A percentile compares a stretch with the other conserved stretches of the same genome.
Conservation (phyloP, 352 stramenopile species). For the Globisporangium solare region DNA sequence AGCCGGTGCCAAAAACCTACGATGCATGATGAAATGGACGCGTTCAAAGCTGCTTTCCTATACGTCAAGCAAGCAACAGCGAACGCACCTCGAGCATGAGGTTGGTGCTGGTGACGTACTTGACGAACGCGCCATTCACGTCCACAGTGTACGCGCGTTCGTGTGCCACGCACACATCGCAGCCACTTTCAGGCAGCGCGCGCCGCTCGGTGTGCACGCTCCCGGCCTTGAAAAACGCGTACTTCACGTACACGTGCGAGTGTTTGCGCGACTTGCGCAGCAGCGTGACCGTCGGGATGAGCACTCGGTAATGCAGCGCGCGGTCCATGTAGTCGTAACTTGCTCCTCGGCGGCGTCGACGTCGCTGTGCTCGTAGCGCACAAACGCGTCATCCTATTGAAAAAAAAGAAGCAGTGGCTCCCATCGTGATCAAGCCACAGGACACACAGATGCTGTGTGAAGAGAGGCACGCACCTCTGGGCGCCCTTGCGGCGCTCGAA, state of each 20-base stretch:
- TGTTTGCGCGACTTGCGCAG: slow-evolving; percentile 27
- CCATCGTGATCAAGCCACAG: background rate
- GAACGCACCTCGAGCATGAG: slow-evolving; percentile 39
- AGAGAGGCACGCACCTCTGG: background rate
- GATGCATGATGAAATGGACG: too few species aligned
- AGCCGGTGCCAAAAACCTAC: background rate
- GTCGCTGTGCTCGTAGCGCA: slow-evolving; percentile 24
- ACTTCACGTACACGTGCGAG: slow-evolving; percentile 34
- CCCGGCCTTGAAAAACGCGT: slow-evolving; percentile 41
- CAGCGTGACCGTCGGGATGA: slow-evolving; percentile 17
- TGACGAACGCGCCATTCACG: slow-evolving; percentile 43
- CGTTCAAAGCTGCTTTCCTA: background rate
- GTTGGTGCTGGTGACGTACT: slow-evolving; percentile 39
- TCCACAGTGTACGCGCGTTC: slow-evolving; percentile 37
- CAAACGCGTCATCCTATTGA: slow-evolving; percentile 23
- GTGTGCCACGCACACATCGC: slow-evolving; percentile 13
- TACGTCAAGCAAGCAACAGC: background rate
- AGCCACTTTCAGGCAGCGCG: slow-evolving; percentile 8
- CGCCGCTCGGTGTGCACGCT: slow-evolving; percentile 23
- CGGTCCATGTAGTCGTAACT: slow-evolving; percentile 49
- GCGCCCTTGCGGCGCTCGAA: slow-evolving; percentile 17
- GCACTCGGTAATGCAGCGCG: slow-evolving; percentile 39
- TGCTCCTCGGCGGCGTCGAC: slow-evolving; percentile 44
- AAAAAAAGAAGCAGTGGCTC: background rate
- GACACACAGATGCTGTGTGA: background rate